Evolutionary conservation across 2,329 filamentous ascomycete genomes (phyloP), one percentile per base, ranked within the genome.

Genomic region (Epicoccum nigrum): DNA sequence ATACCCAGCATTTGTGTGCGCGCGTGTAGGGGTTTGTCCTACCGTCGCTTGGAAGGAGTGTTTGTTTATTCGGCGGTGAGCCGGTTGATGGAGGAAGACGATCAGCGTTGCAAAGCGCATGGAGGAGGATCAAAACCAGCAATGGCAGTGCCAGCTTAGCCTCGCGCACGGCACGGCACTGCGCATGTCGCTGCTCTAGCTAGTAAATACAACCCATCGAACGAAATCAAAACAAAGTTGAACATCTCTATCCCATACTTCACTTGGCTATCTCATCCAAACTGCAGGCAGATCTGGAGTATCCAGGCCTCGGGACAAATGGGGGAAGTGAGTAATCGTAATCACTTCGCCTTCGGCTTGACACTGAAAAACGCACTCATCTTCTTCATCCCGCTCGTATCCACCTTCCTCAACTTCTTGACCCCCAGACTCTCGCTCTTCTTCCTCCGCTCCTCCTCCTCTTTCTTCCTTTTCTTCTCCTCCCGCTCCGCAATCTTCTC

Each of bases 341-440:
- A n/a, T n/a, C n/a, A 39, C 27, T 19, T 31, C 19, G 16, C 23
- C 37, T 73, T 74, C 7, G 64, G 56, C 45, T 76, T 77, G 76
- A 93, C 95, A 54, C 85, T 85, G 73, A 99, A 99, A 76, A 99
- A 99, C 55, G 87, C 84, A 69, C 90, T 96, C 83, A 99, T 83
- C 79, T 97, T 99, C 82, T 89, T 94, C 94, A 99, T 99, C 1
- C 94, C 94, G 17, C 77, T 84, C 0, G 88, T 92, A 74, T 97
- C 89, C 39, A 92, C 93, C 77, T 97, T 99, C 71, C 89, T 89
- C 66, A 99, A 72, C 39, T 92, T 83, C 69, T 86, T 87, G 1
- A 97, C 85, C 0, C 85, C 92, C 21, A 86, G 81, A 56, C 89
- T 94, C 75, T 90, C 83, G 2, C 83, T 84, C 76, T 95, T 92